phyloP scores from a whole-genome alignment of 1,284 basidiomycete genomes.

The Malassezia arunalokei region DNA sequence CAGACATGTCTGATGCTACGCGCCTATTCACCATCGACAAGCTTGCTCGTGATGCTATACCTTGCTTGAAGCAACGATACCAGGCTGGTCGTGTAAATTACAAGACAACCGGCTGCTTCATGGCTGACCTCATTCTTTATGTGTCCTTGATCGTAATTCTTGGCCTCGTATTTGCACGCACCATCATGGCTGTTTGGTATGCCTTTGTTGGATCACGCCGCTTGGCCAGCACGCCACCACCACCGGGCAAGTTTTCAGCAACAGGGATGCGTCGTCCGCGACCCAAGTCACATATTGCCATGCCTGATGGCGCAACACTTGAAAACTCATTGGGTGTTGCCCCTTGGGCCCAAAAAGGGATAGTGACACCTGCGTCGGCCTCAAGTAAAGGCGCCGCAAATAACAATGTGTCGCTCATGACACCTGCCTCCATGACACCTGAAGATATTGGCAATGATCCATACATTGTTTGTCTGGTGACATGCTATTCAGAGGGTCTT shows the following conservation, averaged over 20 bases:
- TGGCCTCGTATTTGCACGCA: constrained; percentile 75
- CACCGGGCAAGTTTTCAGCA: constrained; percentile 13
- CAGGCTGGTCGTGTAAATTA: constrained; percentile 87
- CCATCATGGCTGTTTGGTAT: constrained; percentile 91
- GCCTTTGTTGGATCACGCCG: constrained; percentile 73
- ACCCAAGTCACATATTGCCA: constrained; percentile 78
- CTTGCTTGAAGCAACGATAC: constrained; percentile 37
- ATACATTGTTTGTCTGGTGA: constrained; percentile 86
- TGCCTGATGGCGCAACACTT: constrained; percentile 86
- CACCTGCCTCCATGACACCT: constrained; percentile 21
- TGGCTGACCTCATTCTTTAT: constrained; percentile 79
- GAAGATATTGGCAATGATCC: constrained; percentile 54
- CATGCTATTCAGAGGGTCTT: constrained; percentile 93
- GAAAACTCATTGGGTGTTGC: constrained; percentile 76
- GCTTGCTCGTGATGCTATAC: constrained; percentile 24
- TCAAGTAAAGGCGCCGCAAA: not conserved
- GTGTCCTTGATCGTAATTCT: constrained; percentile 82
- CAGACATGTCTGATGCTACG: constrained; percentile 61
- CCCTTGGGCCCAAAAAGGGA: constrained; percentile 64
- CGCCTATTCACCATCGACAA: constrained; percentile 29
- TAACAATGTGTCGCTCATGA: constrained; percentile 1
- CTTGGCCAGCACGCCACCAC: constrained; percentile 52
- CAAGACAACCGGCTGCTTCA: constrained; percentile 86
- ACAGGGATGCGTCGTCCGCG: not conserved
- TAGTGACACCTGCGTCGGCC: constrained; percentile 69